Percentiles rank a stretch among this genome's conserved stretches.
Conservation (phyloP, 2,329 filamentous ascomycete species). For the Fusarium sacchari region DNA sequence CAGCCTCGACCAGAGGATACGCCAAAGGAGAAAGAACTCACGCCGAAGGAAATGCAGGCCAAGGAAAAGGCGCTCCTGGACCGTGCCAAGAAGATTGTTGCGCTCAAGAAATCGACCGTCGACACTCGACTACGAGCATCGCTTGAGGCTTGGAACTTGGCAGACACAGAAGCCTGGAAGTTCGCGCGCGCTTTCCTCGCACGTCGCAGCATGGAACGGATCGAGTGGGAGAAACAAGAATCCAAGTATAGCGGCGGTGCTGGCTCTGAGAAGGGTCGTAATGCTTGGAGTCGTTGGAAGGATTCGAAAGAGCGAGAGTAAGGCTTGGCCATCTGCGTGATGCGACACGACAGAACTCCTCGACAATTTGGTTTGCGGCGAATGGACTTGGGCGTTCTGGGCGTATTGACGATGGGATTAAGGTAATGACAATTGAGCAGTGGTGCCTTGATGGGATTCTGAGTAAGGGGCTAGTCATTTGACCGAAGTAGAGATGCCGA, state of each 20-base stretch:
- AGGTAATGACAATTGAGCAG: not conserved
- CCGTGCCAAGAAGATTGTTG: slow-evolving; percentile 59
- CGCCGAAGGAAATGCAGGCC: slow-evolving; percentile 61
- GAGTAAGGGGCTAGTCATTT: not conserved
- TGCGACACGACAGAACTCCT: not conserved
- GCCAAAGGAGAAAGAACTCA: slow-evolving; percentile 48
- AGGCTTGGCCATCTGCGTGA: not conserved
- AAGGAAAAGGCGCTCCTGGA: slow-evolving; percentile 65
- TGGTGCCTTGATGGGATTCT: not conserved
- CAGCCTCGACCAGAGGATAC: slow-evolving; percentile 49
- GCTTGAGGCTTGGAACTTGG: slow-evolving; percentile 74
- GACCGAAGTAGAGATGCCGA: not conserved
- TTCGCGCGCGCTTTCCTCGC: slow-evolving; percentile 77
- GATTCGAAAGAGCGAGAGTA: slow-evolving; percentile 39
- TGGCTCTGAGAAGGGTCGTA: slow-evolving; percentile 60
- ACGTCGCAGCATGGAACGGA: slow-evolving; percentile 68
- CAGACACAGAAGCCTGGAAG: slow-evolving; percentile 81
- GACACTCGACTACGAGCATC: slow-evolving; percentile 62
- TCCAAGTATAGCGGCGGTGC: slow-evolving; percentile 70
- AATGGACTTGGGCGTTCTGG: not conserved
- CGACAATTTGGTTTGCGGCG: not conserved
- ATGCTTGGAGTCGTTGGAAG: slow-evolving; percentile 50
- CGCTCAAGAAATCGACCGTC: slow-evolving; percentile 56
- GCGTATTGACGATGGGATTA: not conserved
- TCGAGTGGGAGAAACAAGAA: slow-evolving; percentile 77